These are phyloP conservation scores for Cajanus cajan DNA, from an alignment of 306 rosid species.

Conservation along the genomic window DNA sequence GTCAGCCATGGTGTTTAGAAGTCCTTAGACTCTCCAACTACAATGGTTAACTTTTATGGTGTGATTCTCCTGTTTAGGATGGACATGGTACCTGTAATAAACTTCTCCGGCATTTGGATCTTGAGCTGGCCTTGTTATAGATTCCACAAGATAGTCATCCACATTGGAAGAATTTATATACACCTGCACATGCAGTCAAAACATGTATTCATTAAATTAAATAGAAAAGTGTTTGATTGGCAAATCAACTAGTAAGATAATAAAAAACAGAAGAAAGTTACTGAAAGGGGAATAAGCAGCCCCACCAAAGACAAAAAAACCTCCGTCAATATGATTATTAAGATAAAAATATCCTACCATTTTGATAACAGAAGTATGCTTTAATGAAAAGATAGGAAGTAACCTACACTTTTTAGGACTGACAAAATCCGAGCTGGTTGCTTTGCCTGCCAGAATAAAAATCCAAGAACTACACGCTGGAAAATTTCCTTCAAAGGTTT, in stretches of 20 bases:
- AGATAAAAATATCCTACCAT: not conserved
- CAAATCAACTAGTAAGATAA: constrained; percentile 6
- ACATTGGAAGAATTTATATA: constrained; percentile 74
- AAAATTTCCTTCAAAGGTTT: constrained; percentile 83
- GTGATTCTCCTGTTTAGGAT: not conserved
- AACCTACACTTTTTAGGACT: constrained; percentile 77
- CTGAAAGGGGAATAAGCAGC: not conserved
- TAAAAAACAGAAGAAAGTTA: not conserved
- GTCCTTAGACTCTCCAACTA: not conserved
- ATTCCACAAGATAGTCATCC: constrained; percentile 91
- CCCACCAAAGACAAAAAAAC: constrained; percentile 6
- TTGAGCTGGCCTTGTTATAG: constrained; percentile 82
- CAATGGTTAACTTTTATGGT: not conserved
- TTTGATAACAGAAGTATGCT: not conserved
- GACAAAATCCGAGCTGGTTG: constrained; percentile 79
- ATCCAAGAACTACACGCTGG: constrained; percentile 79
- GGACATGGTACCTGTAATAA: constrained; percentile 62
- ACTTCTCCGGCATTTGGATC: constrained; percentile 95
- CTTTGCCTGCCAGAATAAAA: constrained; percentile 94
- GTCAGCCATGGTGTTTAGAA: not conserved
- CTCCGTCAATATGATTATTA: not conserved
- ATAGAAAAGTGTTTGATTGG: not conserved
- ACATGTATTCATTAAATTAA: constrained; percentile 2
- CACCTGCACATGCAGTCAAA: constrained; percentile 49
- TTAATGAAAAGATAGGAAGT: constrained; percentile 25